These are phyloP conservation scores for Aspergillus candidus DNA, from an alignment of 2,329 filamentous ascomycete species.

Conservation along the genomic window DNA sequence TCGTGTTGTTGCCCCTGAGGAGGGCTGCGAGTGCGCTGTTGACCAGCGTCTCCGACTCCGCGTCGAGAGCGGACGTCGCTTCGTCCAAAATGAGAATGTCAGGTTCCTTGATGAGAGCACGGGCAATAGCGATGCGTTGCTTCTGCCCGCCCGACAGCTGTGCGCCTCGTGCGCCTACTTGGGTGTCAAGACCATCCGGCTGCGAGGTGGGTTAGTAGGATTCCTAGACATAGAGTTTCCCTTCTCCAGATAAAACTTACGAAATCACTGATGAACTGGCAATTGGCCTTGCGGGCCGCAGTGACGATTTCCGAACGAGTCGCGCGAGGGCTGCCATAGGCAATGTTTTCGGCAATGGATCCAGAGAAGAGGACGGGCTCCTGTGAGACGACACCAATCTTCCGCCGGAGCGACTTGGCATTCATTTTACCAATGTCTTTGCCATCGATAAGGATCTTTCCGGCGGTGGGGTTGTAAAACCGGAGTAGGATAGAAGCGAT, in stretches of 20 bases:
- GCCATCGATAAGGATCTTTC: conserved; percentile 76
- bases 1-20: conserved; percentile 83
- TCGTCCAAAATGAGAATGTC: conserved; percentile 97
- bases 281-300: conserved; percentile 88
- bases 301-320: conserved; percentile 73
- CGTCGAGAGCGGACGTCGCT: conserved; percentile 90
- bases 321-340: conserved; percentile 79
- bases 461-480: conserved; percentile 79
- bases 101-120: conserved; percentile 88
- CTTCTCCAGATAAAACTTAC: conserved; percentile 39
- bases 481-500: conserved; percentile 85
- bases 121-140: conserved; percentile 93
- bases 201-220: conserved; percentile 22
- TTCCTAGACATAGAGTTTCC: neutral
- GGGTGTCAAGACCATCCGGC: conserved; percentile 90
- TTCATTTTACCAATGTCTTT: conserved; percentile 81
- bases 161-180: conserved; percentile 83
- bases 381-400: conserved; percentile 91
- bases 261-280: conserved; percentile 92
- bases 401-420: conserved; percentile 81
- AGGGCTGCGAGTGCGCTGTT: conserved; percentile 81
- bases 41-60: conserved; percentile 92
- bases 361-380: conserved; percentile 88
- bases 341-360: conserved; percentile 74
- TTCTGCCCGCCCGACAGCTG: conserved; percentile 96